Evolutionary conservation across 495 filamentous ascomycete genomes (phyloP).

Genomic region (Aspergillus carlsbadensis): DNA sequence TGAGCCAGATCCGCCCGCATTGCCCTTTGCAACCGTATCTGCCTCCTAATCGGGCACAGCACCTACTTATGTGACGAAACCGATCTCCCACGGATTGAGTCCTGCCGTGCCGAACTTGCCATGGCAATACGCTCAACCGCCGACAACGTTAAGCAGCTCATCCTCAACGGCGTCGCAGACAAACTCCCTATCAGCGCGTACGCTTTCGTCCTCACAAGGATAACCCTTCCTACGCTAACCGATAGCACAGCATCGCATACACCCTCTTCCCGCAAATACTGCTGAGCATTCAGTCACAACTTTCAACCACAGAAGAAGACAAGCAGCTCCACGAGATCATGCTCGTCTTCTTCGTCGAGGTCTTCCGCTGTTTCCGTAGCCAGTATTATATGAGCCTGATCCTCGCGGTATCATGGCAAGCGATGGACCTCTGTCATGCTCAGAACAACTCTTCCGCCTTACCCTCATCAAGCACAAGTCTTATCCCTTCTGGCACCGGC

Average conservation of each 20-base stretch:
- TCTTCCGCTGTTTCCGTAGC: conserved; percentile 15
- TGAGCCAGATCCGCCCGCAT: conserved; percentile 13
- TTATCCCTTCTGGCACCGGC: neutral
- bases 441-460: neutral
- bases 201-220: neutral
- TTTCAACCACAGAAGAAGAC: conserved; percentile 14
- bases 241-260: conserved; percentile 10
- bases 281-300: conserved; percentile 17
- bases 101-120: conserved; percentile 10
- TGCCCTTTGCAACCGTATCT: conserved; percentile 18
- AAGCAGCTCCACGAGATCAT: conserved; percentile 17
- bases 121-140: conserved; percentile 14
- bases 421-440: conserved; percentile 13
- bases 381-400: conserved; percentile 15
- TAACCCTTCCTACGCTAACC: neutral
- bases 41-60: conserved; percentile 11
- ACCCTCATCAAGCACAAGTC: neutral
- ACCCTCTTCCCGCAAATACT: conserved; percentile 19
- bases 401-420: conserved; percentile 14
- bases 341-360: conserved; percentile 19
- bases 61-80: conserved; percentile 2
- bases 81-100: conserved; percentile 12
- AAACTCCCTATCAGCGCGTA: conserved; percentile 21
- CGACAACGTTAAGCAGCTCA: conserved; percentile 16
- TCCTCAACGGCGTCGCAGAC: conserved; percentile 14